Conservation (phyloP, 2,329 filamentous ascomycete species). For the Coleophoma cylindrospora region DNA sequence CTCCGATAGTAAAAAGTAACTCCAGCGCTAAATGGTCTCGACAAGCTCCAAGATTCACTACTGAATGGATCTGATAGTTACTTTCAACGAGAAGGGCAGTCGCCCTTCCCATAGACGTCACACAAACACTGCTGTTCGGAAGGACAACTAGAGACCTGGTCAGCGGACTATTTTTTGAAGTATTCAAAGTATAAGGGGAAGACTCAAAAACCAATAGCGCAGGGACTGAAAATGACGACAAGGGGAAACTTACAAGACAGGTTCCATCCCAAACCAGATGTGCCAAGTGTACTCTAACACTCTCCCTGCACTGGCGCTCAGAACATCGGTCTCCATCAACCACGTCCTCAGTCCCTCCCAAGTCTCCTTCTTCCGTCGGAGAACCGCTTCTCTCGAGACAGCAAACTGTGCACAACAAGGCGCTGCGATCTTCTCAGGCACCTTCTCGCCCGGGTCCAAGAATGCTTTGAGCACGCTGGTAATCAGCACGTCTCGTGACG, state of each 20-base stretch:
- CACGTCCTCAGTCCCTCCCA: slow-evolving; percentile 53
- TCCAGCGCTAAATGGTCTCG: no score
- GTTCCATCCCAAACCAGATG: slow-evolving; percentile 52
- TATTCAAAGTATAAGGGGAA: not conserved
- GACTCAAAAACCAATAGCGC: not conserved
- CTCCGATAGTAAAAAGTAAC: no score
- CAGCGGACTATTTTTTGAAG: not conserved
- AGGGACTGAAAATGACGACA: not conserved
- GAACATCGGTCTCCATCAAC: slow-evolving; percentile 47
- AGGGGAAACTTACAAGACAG: slow-evolving; percentile 30
- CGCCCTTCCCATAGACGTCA: not conserved
- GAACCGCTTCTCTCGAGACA: slow-evolving; percentile 46
- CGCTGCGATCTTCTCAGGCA: slow-evolving; percentile 44
- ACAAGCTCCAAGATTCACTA: no score
- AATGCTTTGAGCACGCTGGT: slow-evolving; percentile 36
- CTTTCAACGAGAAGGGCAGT: not conserved
- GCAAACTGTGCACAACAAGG: slow-evolving; percentile 63
- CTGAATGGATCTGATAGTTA: no score
- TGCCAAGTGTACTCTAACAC: slow-evolving; percentile 64
- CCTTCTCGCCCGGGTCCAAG: slow-evolving; percentile 22
- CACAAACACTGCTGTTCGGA: not conserved
- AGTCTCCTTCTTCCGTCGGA: slow-evolving; percentile 39
- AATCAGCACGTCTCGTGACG: slow-evolving; percentile 34
- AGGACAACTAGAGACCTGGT: not conserved
- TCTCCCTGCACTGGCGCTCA: slow-evolving; percentile 48